A percentile compares a stretch with the other conserved stretches of the same genome.
Conservation (phyloP, 805 yeast genomes). For the Blastobotrys muscicola region DNA sequence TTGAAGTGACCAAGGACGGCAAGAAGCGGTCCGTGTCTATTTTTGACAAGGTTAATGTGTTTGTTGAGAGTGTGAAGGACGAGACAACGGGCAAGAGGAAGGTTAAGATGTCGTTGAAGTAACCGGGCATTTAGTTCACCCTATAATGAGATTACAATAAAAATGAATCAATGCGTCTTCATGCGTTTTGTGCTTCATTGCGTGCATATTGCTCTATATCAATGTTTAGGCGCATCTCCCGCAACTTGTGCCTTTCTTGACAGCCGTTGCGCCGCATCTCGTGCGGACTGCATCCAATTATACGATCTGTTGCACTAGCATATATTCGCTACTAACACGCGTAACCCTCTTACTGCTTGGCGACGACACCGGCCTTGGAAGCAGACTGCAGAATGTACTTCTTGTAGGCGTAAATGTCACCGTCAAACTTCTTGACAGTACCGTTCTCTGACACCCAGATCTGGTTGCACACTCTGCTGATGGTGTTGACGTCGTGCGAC, state of each 20-base stretch:
- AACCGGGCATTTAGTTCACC: slow-evolving; percentile 5
- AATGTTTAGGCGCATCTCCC: no score
- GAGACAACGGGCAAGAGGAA: slow-evolving; percentile 87
- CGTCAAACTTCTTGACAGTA: slow-evolving; percentile 65
- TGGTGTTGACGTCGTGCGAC: slow-evolving; percentile 91
- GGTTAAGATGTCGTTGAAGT: slow-evolving; percentile 49
- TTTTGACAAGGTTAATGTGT: slow-evolving; percentile 79
- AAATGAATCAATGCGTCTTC: background rate
- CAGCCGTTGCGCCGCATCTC: no score
- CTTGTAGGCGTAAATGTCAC: slow-evolving; percentile 82
- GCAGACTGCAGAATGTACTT: slow-evolving; percentile 75
- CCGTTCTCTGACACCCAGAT: slow-evolving; percentile 94
- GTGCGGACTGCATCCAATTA: background rate
- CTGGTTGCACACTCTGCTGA: slow-evolving; percentile 80
- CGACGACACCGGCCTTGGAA: slow-evolving; percentile 82
- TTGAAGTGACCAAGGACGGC: slow-evolving; percentile 44
- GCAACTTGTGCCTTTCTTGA: no score
- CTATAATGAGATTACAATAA: no score
- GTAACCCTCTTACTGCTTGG: slow-evolving; percentile 46
- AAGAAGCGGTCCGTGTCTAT: slow-evolving; percentile 46
- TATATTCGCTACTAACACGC: background rate
- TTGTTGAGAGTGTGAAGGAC: slow-evolving; percentile 72
- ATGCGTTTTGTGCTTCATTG: no score
- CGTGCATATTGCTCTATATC: no score
- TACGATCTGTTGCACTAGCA: background rate